Base-by-base conservation (phyloP, 352 stramenopile genomes). In the Phytophthora hibernalis region DNA sequence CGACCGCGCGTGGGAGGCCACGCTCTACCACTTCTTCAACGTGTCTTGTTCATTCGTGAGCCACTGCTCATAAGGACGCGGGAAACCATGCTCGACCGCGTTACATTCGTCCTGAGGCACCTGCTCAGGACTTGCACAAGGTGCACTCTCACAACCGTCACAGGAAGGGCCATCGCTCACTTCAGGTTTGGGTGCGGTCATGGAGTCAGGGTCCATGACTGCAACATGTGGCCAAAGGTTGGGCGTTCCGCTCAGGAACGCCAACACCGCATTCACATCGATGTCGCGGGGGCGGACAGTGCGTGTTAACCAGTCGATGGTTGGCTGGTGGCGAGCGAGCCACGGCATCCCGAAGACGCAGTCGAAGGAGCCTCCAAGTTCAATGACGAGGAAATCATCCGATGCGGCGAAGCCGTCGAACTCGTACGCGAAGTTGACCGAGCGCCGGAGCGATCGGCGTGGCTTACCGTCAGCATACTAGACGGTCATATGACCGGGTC, bases 91-190 rank as follows among this genome's bases (percentile, higher is more conserved):
- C 56, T 68, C 56, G 20, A 63, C 48, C 57, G 21, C 43, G 35
- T 65, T 26, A 20, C 12, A 50, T 15, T 20, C 43, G 33, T 62
- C 57, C n/a, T 69, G 56, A 72, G 49, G 2, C 52, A 44, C 44
- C 33, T 28, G 60, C 53, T 55, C 59, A 62, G 22, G 48, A 54
- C 31, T 28, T 40, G 40, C 42, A 20, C 37, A 59, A 11, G 42
- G 38, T 67, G 33, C 42, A 4, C 3, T 6, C 5, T 33, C 28
- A 37, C 63, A 61, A 15, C 16, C 65, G 2, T 8, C 47, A 65
- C 45, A 68, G 28, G 54, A 61, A 71, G 61, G 52, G 44, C n/a
- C 61, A 68, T 67, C 50, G 55, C 61, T 40, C 55, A 5, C 61
- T 62, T 58, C 60, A 24, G 2, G 33, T 15, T 21, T 42, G 24